phyloP scores from a whole-genome alignment of 148 eudicot species.

The Cornus suecica region DNA sequence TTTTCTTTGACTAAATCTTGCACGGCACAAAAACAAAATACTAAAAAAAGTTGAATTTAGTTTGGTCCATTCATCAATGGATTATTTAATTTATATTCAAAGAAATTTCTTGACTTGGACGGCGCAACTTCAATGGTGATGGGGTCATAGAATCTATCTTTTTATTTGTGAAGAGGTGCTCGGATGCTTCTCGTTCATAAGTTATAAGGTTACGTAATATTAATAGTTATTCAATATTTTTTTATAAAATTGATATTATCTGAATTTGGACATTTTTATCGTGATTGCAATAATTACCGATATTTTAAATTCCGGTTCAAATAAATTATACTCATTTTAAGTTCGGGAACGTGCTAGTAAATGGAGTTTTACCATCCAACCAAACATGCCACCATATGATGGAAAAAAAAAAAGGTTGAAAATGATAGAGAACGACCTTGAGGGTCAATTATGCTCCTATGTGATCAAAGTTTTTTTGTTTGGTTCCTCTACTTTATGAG shows the following conservation, averaged over 20 bases:
- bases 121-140: slow-evolving; percentile 1
- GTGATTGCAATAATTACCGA: no score
- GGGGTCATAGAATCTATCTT: background rate
- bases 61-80: slow-evolving; percentile 9
- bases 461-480: background rate
- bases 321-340: background rate
- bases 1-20: slow-evolving; percentile 12
- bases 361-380: background rate
- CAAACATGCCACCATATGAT: background rate
- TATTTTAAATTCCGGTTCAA: no score
- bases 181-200: background rate
- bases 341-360: no score
- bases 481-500: background rate
- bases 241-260: no score
- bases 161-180: slow-evolving; percentile 3
- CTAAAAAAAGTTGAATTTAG: slow-evolving; percentile 4
- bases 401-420: background rate
- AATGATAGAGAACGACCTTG: background rate
- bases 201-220: no score
- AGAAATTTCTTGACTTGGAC: slow-evolving; percentile 1
- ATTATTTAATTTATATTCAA: background rate
- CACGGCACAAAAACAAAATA: slow-evolving; percentile 9
- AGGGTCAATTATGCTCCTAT: background rate
- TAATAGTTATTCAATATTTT: no score
- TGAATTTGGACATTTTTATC: no score